phyloP scores from a whole-genome alignment of 805 yeast genomes.

The Candida pseudofarinosa region DNA sequence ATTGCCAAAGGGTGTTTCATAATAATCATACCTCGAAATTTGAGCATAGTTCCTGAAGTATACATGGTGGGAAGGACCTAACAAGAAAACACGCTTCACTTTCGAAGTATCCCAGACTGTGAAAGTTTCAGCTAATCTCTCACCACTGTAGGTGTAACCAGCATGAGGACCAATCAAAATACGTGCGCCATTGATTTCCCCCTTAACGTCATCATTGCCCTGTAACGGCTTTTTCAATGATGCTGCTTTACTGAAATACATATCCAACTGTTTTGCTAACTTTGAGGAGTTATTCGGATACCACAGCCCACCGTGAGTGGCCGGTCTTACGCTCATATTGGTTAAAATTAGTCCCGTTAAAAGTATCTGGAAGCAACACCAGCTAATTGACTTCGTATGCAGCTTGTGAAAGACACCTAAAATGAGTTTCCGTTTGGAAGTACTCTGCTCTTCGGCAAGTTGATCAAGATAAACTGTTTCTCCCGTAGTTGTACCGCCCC shows the following conservation, averaged over 20 bases:
- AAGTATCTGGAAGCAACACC: neutral
- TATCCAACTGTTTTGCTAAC: conserved; percentile 49
- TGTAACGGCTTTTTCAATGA: conserved; percentile 18
- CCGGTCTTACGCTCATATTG: conserved; percentile 43
- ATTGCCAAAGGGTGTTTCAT: conserved; percentile 82
- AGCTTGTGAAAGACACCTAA: too few species aligned
- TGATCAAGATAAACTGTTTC: too few species aligned
- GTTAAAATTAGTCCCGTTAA: neutral
- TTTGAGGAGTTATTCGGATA: conserved; percentile 46
- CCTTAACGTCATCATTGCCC: neutral
- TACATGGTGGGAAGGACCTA: conserved; percentile 94
- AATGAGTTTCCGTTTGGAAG: too few species aligned
- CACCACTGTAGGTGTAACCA: conserved; percentile 82
- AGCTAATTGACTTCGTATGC: too few species aligned
- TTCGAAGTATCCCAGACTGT: conserved; percentile 58
- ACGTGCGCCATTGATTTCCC: conserved; percentile 30
- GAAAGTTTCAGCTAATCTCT: conserved; percentile 73
- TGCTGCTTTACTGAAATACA: conserved; percentile 27
- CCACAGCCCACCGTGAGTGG: conserved; percentile 94
- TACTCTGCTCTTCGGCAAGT: too few species aligned
- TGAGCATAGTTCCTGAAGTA: conserved; percentile 63
- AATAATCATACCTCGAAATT: conserved; percentile 46
- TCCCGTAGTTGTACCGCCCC: too few species aligned
- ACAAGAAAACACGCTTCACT: conserved; percentile 62
- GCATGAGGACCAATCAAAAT: conserved; percentile 65